Percentiles rank a stretch among this genome's conserved stretches.
These are phyloP conservation scores for Mimosa bimucronata DNA, from an alignment of 306 rosid genomes.

Conservation along the genomic window DNA sequence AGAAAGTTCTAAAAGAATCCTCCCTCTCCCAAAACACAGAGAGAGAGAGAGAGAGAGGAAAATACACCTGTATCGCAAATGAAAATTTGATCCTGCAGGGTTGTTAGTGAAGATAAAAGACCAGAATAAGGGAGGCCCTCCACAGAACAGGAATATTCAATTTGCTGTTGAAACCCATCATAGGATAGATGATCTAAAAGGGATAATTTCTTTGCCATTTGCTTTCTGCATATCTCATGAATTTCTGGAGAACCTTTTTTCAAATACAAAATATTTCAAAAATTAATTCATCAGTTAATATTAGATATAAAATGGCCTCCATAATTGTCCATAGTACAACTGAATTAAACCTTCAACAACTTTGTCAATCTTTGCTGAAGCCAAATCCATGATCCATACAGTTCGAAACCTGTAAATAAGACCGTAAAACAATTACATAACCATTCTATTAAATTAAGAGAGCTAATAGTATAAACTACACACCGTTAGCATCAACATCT, in stretches of 20 bases:
- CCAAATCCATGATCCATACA: constrained; percentile 73
- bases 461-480: constrained; percentile 24
- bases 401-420: constrained; percentile 64
- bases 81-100: constrained; percentile 62
- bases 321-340: constrained; percentile 33
- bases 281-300: constrained; percentile 31
- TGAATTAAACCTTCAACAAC: constrained; percentile 62
- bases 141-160: constrained; percentile 39
- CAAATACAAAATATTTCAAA: constrained; percentile 33
- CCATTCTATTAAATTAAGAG: constrained; percentile 2
- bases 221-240: constrained; percentile 61
- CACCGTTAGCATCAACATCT: constrained; percentile 14
- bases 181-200: constrained; percentile 57
- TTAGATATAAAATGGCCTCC: constrained; percentile 17
- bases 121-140: constrained; percentile 57
- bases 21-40: not conserved
- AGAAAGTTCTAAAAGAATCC: not conserved
- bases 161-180: constrained; percentile 57
- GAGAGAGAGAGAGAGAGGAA: too few species aligned
- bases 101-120: constrained; percentile 69
- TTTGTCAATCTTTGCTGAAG: constrained; percentile 57
- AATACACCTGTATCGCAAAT: constrained; percentile 82
- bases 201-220: constrained; percentile 57
- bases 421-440: not conserved
- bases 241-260: constrained; percentile 61